Evolutionary conservation across 805 yeast genomes (phyloP).

Genomic region (Candida qinlingensis): DNA sequence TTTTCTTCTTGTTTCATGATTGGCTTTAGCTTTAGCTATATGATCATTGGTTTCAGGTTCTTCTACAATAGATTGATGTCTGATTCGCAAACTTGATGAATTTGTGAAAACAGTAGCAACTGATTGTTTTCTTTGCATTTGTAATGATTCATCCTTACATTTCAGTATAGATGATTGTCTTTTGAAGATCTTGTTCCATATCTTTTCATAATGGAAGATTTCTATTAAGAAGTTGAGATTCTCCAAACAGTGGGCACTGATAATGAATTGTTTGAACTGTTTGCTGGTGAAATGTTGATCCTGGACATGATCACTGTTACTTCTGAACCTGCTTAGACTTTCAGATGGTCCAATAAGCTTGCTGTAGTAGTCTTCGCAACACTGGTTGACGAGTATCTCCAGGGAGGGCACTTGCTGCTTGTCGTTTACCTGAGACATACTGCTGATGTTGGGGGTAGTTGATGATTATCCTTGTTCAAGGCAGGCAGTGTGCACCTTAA

Average conservation of each 20-base stretch:
- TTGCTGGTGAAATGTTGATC: constrained; percentile 10
- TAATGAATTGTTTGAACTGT: constrained; percentile 31
- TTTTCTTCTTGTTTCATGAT: not conserved
- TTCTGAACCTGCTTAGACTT: not conserved
- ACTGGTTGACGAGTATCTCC: constrained; percentile 24
- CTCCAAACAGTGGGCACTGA: constrained; percentile 39
- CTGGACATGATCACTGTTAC: too few relatives aligned
- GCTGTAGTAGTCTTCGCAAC: constrained; percentile 23
- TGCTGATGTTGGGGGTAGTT: not conserved
- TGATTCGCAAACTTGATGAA: constrained; percentile 9
- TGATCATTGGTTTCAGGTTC: constrained; percentile 6
- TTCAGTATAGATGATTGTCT: constrained; percentile 27
- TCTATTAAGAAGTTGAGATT: constrained; percentile 40
- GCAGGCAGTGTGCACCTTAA: too few relatives aligned
- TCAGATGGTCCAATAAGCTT: constrained; percentile 2
- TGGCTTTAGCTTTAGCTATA: too few relatives aligned
- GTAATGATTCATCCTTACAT: constrained; percentile 22
- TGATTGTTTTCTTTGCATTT: constrained; percentile 16
- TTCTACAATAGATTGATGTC: constrained; percentile 20
- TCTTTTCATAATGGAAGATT: constrained; percentile 41
- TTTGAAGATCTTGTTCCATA: constrained; percentile 31
- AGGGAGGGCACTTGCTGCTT: constrained; percentile 17
- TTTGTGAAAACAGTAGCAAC: constrained; percentile 19
- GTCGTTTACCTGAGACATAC: not conserved
- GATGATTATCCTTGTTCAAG: too few relatives aligned